These are phyloP conservation scores for Cladorrhinum sp. DNA, from an alignment of 2,329 filamentous ascomycete species.

Conservation along the genomic window DNA sequence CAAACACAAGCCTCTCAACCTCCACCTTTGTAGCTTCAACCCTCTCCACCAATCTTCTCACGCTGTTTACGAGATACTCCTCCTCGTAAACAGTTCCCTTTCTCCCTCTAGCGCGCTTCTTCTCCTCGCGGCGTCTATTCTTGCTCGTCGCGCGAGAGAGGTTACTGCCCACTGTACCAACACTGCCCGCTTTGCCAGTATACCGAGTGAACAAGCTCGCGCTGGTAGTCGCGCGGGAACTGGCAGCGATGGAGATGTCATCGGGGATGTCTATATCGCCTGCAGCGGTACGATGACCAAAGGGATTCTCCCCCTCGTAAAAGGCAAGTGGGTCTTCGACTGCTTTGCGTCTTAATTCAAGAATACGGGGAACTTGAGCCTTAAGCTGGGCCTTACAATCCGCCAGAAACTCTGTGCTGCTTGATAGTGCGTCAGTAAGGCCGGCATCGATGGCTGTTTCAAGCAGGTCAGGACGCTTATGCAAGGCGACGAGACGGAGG, in stretches of 20 bases:
- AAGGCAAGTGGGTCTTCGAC: slow-evolving; percentile 82
- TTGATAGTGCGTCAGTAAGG: slow-evolving; percentile 75
- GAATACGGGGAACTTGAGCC: slow-evolving; percentile 81
- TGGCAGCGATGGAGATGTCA: slow-evolving; percentile 84
- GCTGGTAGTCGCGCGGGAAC: slow-evolving; percentile 70
- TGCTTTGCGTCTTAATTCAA: slow-evolving; percentile 77
- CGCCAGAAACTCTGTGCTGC: slow-evolving; percentile 84
- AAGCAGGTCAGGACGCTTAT: slow-evolving; percentile 61
- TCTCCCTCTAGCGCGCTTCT: slow-evolving; percentile 89
- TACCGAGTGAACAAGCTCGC: slow-evolving; percentile 69
- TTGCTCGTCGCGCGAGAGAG: slow-evolving; percentile 79
- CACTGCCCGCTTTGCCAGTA: slow-evolving; percentile 25
- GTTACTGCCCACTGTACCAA: slow-evolving; percentile 57
- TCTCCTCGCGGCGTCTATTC: slow-evolving; percentile 85
- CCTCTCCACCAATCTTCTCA: slow-evolving; percentile 77
- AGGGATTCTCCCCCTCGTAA: slow-evolving; percentile 69
- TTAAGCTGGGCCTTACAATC: slow-evolving; percentile 85
- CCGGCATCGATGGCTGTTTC: slow-evolving; percentile 69
- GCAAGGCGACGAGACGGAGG: slow-evolving; percentile 69
- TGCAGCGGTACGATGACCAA: slow-evolving; percentile 16
- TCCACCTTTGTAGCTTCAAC: slow-evolving; percentile 72
- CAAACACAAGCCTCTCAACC: slow-evolving; percentile 70
- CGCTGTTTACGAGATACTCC: slow-evolving; percentile 89
- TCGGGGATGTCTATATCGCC: slow-evolving; percentile 79
- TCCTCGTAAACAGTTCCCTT: slow-evolving; percentile 98